Conservation (phyloP, 202 grass and related monocot species). For the Carex sylvatica region DNA sequence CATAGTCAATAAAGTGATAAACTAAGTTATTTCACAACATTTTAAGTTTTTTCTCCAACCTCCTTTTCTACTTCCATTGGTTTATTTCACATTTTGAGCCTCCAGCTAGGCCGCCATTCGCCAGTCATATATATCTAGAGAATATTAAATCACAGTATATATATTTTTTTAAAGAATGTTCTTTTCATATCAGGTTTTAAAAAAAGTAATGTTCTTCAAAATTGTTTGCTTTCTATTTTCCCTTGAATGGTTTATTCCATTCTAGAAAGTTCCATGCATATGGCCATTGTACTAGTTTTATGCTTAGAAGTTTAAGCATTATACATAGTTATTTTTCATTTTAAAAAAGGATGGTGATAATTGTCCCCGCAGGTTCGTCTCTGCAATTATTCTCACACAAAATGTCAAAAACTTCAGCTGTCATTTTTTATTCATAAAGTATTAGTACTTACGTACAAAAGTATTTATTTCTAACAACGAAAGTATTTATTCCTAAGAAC, state of each 20-base stretch:
- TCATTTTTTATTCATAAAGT: too few relatives aligned
- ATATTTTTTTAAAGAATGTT: not conserved
- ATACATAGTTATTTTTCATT: not conserved
- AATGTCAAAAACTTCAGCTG: too few relatives aligned
- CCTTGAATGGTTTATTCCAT: too few relatives aligned
- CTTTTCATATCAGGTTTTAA: not conserved
- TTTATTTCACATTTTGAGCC: constrained; percentile 1
- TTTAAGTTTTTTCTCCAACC: not conserved
- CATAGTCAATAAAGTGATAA: not conserved
- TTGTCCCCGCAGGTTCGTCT: too few relatives aligned
- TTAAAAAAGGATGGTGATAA: too few relatives aligned
- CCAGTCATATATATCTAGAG: not conserved
- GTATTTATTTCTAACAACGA: too few relatives aligned
- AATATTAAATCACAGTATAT: not conserved
- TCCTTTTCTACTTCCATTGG: not conserved
- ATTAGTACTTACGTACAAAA: too few relatives aligned
- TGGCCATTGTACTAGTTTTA: not conserved
- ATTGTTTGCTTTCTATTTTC: not conserved
- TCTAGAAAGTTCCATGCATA: too few relatives aligned
- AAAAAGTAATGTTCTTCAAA: not conserved
- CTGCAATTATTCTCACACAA: too few relatives aligned
- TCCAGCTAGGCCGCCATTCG: not conserved
- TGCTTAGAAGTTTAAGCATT: not conserved
- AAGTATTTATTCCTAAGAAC: too few relatives aligned
- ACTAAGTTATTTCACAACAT: not conserved